Base-by-base conservation (phyloP, 148 eudicot species). In the Arctostaphylos glauca region DNA sequence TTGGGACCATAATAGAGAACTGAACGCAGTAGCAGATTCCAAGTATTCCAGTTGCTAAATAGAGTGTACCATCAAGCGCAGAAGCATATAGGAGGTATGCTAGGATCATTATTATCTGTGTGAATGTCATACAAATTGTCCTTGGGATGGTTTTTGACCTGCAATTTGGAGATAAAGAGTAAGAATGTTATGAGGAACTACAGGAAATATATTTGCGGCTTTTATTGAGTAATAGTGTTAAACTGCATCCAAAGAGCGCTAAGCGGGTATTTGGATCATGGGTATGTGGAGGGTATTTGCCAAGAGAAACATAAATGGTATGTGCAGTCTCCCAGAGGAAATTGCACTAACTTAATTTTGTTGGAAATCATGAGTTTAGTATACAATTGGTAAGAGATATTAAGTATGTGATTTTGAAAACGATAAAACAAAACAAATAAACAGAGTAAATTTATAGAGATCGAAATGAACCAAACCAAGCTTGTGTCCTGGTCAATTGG, bases 11-110 rank as follows among this genome's bases (percentile, higher is more conserved):
- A 81, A 89, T 87, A 4, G 95, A 89, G 81, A 92, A 90, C 72
- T 93, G 98, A 49, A 86, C 88, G 0, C 98, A 97, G 9, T 89
- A 95, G 87, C 97, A 95, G 52, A 90, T 86, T 16, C 98, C 98
- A 2, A 95, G 89, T 81, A 90, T 80, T n/a, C 90, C 92, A n/a
- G 91, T 95, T 78, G 98, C 97, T 16, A 78, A 84, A 58, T 86
- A 89, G 31, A 95, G 92, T 1, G 94, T 93, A 48, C 91, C 91
- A 13, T 86, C 72, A 2, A 89, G 53, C 16, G 91, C 92, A 47
- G 90, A 93, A 47, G 98, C 98, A 83, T 87, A 93, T 2, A 93
- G 86, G 60, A 95, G 89, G 86, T 91, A 95, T 16, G 92, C 80
- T 8, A 91, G 44, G 46, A 91, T 88, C 98, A 95, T 95, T 25